Conservation (phyloP, 139 green algal species). For the Micractinium sp. region DNA sequence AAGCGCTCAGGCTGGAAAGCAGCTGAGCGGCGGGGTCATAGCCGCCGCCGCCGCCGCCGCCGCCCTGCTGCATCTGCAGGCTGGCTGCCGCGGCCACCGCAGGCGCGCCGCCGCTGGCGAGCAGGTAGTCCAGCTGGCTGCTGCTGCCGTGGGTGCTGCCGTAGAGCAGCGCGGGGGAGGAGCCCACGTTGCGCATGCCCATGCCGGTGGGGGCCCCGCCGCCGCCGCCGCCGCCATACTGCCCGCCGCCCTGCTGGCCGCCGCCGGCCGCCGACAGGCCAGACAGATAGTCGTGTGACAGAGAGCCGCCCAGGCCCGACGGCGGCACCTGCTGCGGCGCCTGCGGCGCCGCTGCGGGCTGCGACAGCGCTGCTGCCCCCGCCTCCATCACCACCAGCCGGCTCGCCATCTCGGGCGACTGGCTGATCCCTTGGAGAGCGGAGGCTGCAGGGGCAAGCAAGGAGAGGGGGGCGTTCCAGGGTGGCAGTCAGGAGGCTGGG, state of each 20-base stretch:
- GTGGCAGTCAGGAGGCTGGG: no score
- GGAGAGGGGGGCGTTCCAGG: background rate
- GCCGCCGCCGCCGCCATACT: background rate
- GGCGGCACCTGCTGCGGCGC: constrained; percentile 22
- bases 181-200: constrained; percentile 25
- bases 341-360: background rate
- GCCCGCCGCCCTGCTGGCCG: background rate
- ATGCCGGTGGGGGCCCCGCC: background rate
- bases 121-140: constrained; percentile 31
- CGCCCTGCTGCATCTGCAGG: constrained; percentile 9
- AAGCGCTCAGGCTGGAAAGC: constrained; percentile 4
- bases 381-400: constrained; percentile 40
- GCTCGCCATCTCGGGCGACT: constrained; percentile 19
- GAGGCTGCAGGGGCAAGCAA: constrained; percentile 29
- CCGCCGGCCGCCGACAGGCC: background rate
- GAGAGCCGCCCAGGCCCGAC: background rate
- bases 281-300: constrained; percentile 9
- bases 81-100: background rate
- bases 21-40: background rate
- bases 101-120: background rate
- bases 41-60: background rate
- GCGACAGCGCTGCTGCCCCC: background rate
- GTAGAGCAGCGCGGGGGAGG: constrained; percentile 15
- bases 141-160: constrained; percentile 1
- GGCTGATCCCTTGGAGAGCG: constrained; percentile 26